These are phyloP conservation scores for Gyromitra esculenta DNA, from an alignment of 2,329 filamentous ascomycete genomes.

Conservation along the genomic window DNA sequence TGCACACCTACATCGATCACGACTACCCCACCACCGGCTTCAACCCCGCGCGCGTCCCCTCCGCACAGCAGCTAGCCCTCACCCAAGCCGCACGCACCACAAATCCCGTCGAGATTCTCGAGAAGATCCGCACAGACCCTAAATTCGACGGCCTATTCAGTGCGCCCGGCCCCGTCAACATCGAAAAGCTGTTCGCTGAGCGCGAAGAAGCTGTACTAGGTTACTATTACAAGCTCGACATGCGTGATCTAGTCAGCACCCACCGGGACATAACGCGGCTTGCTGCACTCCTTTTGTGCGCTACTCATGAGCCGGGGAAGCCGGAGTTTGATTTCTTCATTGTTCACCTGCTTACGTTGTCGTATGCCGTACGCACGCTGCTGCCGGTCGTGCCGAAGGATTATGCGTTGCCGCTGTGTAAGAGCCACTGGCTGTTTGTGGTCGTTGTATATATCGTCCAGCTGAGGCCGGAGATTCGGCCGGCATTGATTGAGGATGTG, in stretches of 20 bases:
- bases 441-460: constrained; percentile 80
- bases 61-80: constrained; percentile 26
- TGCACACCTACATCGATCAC: constrained; percentile 77
- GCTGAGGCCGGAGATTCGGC: constrained; percentile 75
- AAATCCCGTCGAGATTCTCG: constrained; percentile 75
- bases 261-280: constrained; percentile 58
- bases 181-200: constrained; percentile 73
- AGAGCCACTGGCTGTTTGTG: constrained; percentile 89
- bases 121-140: constrained; percentile 74
- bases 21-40: constrained; percentile 45
- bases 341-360: constrained; percentile 82
- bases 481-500: constrained; percentile 69
- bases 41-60: not conserved
- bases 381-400: constrained; percentile 78
- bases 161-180: constrained; percentile 69
- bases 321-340: constrained; percentile 84
- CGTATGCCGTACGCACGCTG: constrained; percentile 86
- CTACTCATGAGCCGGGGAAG: constrained; percentile 64
- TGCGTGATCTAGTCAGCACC: constrained; percentile 29
- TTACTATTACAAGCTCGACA: constrained; percentile 75
- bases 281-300: constrained; percentile 71
- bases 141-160: constrained; percentile 75
- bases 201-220: constrained; percentile 78
- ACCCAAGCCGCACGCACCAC: constrained; percentile 61
- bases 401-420: constrained; percentile 77